phyloP scores from a whole-genome alignment of 441 rosid genomes.

The Eruca vesicaria region DNA sequence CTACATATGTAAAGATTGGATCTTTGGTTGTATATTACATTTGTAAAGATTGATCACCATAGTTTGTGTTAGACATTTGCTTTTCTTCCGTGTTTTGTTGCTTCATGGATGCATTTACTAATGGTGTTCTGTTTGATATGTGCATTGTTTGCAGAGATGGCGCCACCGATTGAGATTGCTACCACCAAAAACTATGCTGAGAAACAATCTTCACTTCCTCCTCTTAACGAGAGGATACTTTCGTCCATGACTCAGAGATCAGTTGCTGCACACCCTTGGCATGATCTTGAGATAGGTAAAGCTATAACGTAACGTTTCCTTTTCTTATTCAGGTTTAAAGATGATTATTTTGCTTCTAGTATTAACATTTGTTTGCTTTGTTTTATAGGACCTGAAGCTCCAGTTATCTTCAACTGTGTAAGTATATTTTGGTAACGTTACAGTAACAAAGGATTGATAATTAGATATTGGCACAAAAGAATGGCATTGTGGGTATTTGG shows the following conservation, averaged over 20 bases:
- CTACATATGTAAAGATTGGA: background rate
- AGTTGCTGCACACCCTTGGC: slow-evolving; percentile 88
- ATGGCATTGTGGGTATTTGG: background rate
- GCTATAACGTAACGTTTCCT: slow-evolving; percentile 17
- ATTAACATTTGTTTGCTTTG: slow-evolving; percentile 1
- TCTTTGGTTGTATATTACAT: background rate
- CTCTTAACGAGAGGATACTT: slow-evolving; percentile 78
- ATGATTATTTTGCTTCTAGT: background rate
- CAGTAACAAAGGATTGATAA: background rate
- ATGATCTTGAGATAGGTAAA: slow-evolving; percentile 81
- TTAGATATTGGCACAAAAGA: background rate
- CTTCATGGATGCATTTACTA: slow-evolving; percentile 10
- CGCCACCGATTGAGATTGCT: slow-evolving; percentile 62
- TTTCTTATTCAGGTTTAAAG: background rate
- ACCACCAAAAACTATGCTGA: slow-evolving; percentile 36
- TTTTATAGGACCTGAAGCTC: slow-evolving; percentile 68
- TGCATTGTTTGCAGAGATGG: slow-evolving; percentile 52
- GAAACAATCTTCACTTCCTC: slow-evolving; percentile 54
- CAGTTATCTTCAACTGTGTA: slow-evolving; percentile 71
- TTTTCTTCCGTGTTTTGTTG: background rate
- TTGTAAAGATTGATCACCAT: background rate
- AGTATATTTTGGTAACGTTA: slow-evolving; percentile 28
- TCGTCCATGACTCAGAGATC: slow-evolving; percentile 75
- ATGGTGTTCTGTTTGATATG: slow-evolving; percentile 4
- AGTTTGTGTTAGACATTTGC: background rate